Base-by-base conservation (phyloP, 2,329 filamentous ascomycete species). In the Pseudopyrenochaeta lycopersici region DNA sequence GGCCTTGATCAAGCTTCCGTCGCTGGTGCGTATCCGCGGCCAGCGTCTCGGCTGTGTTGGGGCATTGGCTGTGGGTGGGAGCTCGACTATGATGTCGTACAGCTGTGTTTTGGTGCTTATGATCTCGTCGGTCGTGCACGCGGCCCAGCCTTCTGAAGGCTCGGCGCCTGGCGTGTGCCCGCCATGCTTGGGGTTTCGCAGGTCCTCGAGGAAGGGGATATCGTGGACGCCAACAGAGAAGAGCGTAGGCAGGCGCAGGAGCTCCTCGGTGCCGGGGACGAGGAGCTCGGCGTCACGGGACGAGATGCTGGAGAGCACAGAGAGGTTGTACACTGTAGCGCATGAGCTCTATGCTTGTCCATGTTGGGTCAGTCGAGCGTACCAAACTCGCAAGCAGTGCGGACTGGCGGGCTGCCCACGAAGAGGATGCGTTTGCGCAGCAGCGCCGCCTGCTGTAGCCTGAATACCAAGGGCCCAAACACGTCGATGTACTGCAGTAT, bases 211-310 rank as follows among this genome's bases (percentile, higher is more conserved):
- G 51, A 89, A 87, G 4, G 90, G 86, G 44, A 99, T 97, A 70
- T 99, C 95, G 73, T 97, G 91, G 14, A 99, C 88, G 44, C 95
- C 95, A 54, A 99, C 85, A 46, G 89, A 92, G 78, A 98, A 99
- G n/a, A 99, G 83, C 0, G 94, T 90, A 20, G 88, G 85, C 27
- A 95, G 82, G 53, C 91, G 77, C 12, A 80, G 83, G 55, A 90
- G 82, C 1, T 85, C 82, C 21, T 87, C 81, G 3, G 85, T 82
- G 21, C 82, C 81, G 0, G 84, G 74, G 17, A 88, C 85, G n/a
- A 97, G 81, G 12, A 89, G 78, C 46, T 92, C 87, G 52, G 84
- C 82, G 38, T 92, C 84, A 27, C 89, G 87, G 32, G 88, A 82
- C 23, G 95, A 92, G 38, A 98, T 89, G 64, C 92, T 96, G 39